A percentile compares a stretch with the other conserved stretches of the same genome.
Conservation (phyloP, 2,329 filamentous ascomycete genomes). For the Monosporascus cannonballus region DNA sequence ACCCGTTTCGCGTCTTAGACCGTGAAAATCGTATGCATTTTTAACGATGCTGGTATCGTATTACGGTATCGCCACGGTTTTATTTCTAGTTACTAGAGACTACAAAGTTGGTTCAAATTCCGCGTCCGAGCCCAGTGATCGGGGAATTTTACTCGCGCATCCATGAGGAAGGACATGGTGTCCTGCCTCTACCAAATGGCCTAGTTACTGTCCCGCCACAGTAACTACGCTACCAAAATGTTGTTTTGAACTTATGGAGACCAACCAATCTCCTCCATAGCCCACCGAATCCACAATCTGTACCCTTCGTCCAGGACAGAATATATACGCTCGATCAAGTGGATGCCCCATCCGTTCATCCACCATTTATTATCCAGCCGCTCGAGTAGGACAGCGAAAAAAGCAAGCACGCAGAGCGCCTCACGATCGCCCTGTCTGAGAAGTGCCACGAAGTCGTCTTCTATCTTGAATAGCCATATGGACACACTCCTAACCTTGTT, state of each 20-base stretch:
- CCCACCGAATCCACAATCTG: conserved; percentile 24
- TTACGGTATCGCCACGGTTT: too few relatives aligned
- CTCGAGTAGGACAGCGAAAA: conserved; percentile 23
- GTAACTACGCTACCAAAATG: neutral
- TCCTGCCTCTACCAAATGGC: too few relatives aligned
- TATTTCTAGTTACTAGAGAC: too few relatives aligned
- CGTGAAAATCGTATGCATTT: too few relatives aligned
- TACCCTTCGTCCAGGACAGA: conserved; percentile 17
- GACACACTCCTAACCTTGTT: conserved; percentile 12
- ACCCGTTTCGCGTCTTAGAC: too few relatives aligned
- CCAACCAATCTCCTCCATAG: conserved; percentile 24
- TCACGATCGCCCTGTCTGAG: conserved; percentile 14
- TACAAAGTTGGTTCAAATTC: too few relatives aligned
- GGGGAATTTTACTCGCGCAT: too few relatives aligned
- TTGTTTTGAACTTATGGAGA: conserved; percentile 4
- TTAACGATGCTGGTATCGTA: too few relatives aligned
- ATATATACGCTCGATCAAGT: conserved; percentile 22
- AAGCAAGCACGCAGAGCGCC: conserved; percentile 19
- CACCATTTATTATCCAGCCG: conserved; percentile 24
- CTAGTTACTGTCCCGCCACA: too few relatives aligned
- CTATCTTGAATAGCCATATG: conserved; percentile 18
- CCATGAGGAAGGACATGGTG: too few relatives aligned
- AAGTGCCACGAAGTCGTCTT: conserved; percentile 13
- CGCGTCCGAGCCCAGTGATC: too few relatives aligned
- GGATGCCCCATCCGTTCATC: conserved; percentile 22